phyloP scores from a whole-genome alignment of 306 rosid genomes.

The Cucurbita pepo region DNA sequence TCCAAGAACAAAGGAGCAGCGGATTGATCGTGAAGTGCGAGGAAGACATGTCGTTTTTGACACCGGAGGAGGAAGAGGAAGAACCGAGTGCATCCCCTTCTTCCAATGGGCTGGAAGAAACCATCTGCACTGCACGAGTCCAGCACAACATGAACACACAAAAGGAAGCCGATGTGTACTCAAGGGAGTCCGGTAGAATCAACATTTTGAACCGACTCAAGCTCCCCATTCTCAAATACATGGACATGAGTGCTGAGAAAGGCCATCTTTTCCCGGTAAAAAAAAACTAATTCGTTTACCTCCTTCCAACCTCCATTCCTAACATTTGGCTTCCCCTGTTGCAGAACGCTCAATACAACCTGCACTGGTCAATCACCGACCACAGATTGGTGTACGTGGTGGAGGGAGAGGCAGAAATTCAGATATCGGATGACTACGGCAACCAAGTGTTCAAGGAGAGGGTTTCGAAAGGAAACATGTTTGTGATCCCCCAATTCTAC shows the following conservation, averaged over 20 bases:
- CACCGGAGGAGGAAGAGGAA: constrained; percentile 1
- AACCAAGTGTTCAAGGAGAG: constrained; percentile 2
- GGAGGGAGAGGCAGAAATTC: constrained; percentile 11
- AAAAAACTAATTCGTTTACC: not conserved
- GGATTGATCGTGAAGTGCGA: constrained; percentile 7
- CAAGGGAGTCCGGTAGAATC: constrained; percentile 6
- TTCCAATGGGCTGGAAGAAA: constrained; percentile 12
- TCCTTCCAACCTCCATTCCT: too few species aligned
- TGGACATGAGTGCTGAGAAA: constrained; percentile 16
- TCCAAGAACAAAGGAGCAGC: not conserved
- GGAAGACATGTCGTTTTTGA: constrained; percentile 5
- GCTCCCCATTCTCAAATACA: constrained; percentile 7
- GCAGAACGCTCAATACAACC: constrained; percentile 11
- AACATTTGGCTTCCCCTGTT: not conserved
- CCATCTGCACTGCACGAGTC: constrained; percentile 7
- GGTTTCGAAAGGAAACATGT: constrained; percentile 5
- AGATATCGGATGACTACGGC: constrained; percentile 7
- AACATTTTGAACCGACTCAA: constrained; percentile 8
- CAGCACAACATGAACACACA: constrained; percentile 10
- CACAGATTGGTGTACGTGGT: constrained; percentile 14
- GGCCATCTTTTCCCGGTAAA: constrained; percentile 14
- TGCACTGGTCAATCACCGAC: constrained; percentile 14
- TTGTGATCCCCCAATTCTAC: constrained; percentile 11
- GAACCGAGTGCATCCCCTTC: not conserved
- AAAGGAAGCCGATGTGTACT: constrained; percentile 4